Conservation (phyloP, 257 asterid species). For the Ehretia macrophylla region DNA sequence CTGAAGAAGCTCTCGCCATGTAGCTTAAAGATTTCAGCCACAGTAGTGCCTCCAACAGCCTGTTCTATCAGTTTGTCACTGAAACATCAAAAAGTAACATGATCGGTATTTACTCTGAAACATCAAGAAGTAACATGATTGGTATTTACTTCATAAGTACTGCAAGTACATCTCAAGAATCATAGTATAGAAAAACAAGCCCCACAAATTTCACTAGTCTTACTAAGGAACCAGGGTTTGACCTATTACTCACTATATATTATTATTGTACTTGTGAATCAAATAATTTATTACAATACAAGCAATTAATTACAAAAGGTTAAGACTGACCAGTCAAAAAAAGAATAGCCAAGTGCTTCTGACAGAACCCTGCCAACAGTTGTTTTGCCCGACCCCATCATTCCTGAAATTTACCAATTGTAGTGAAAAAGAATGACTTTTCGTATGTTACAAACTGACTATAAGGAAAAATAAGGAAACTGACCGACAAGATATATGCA, state of each 20-base stretch:
- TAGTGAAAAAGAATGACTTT: not conserved
- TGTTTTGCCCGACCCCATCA: constrained; percentile 99
- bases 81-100: constrained; percentile 26
- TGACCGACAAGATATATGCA: constrained; percentile 86
- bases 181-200: too few species aligned
- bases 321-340: constrained; percentile 69
- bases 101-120: constrained; percentile 4
- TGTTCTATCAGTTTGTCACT: constrained; percentile 74
- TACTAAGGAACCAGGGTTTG: too few species aligned
- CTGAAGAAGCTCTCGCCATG: constrained; percentile 75
- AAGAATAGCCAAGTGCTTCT: constrained; percentile 74
- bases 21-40: constrained; percentile 68
- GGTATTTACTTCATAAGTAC: too few species aligned
- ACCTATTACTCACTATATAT: too few species aligned
- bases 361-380: constrained; percentile 86
- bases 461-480: constrained; percentile 23
- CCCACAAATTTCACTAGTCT: not conserved
- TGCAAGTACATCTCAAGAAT: too few species aligned
- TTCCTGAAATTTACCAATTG: constrained; percentile 42
- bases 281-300: too few species aligned
- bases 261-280: too few species aligned
- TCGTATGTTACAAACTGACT: not conserved
- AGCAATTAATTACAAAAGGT: too few species aligned
- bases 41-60: constrained; percentile 58
- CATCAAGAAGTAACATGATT: constrained; percentile 9